Evolutionary conservation across 2,329 filamentous ascomycete species (phyloP).

Genomic region (Myriosclerotinia scirpicola): DNA sequence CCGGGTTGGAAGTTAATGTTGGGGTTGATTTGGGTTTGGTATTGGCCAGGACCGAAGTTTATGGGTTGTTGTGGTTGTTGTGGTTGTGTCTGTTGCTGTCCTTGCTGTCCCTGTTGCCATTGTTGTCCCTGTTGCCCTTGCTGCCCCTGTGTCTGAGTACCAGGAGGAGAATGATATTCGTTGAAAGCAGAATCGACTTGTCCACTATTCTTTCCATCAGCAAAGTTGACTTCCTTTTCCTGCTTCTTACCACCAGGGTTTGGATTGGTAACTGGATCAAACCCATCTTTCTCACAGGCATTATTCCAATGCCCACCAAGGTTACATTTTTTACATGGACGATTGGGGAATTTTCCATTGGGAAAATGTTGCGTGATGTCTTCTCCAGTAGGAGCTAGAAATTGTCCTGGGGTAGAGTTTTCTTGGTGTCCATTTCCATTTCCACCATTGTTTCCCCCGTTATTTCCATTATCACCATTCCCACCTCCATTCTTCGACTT

Average conservation of each 20-base stretch:
- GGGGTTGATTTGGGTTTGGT: background rate
- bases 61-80: background rate
- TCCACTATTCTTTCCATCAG: background rate
- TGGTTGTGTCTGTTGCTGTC: background rate
- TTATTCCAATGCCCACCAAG: constrained; percentile 7
- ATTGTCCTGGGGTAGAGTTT: background rate
- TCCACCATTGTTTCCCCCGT: background rate
- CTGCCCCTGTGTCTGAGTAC: background rate
- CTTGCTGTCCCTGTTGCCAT: too few species aligned
- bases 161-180: background rate
- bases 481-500: constrained; percentile 2
- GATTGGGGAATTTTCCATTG: background rate
- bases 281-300: constrained; percentile 6
- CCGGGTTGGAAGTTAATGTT: background rate
- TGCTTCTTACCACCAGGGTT: constrained; percentile 3
- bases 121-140: too few species aligned
- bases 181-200: background rate
- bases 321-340: background rate
- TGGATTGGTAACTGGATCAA: constrained; percentile 1
- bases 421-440: background rate
- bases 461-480: background rate
- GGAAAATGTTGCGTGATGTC: constrained; percentile 6
- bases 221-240: background rate
- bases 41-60: background rate
- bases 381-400: background rate